These are phyloP conservation scores for Chlorella sp. DNA, from an alignment of 139 green algal species.

Conservation along the genomic window DNA sequence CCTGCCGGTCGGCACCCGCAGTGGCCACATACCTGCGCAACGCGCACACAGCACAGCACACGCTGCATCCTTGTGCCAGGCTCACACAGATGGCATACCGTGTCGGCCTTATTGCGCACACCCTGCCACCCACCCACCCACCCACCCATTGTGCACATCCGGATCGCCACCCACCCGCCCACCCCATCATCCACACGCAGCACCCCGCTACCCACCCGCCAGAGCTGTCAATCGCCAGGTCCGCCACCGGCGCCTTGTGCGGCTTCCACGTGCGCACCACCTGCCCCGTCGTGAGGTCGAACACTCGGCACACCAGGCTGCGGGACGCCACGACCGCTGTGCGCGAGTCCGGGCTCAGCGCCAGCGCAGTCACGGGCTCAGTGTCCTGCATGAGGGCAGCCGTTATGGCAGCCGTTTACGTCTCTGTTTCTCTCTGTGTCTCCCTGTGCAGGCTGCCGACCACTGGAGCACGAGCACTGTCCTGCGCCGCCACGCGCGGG, in stretches of 20 bases:
- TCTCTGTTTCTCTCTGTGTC: too few relatives aligned
- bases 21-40: conserved; percentile 71
- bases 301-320: conserved; percentile 63
- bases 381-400: conserved; percentile 73
- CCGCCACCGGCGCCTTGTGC: conserved; percentile 65
- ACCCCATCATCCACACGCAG: background rate
- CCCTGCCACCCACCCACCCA: background rate
- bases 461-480: too few relatives aligned
- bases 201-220: conserved; percentile 30
- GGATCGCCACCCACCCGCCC: background rate
- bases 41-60: too few relatives aligned
- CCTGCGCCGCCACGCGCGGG: too few relatives aligned
- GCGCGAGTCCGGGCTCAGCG: conserved; percentile 60
- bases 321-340: conserved; percentile 72
- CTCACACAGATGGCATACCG: too few relatives aligned
- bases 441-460: too few relatives aligned
- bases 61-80: too few relatives aligned
- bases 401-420: too few relatives aligned
- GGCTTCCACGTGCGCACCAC: conserved; percentile 37
- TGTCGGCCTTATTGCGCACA: too few relatives aligned
- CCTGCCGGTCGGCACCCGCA: conserved; percentile 59
- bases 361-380: conserved; percentile 82
- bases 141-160: background rate
- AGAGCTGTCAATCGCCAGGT: conserved; percentile 71
- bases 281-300: conserved; percentile 48